Base-by-base conservation (phyloP, 2,329 filamentous ascomycete species). In the Penicillium sp. region DNA sequence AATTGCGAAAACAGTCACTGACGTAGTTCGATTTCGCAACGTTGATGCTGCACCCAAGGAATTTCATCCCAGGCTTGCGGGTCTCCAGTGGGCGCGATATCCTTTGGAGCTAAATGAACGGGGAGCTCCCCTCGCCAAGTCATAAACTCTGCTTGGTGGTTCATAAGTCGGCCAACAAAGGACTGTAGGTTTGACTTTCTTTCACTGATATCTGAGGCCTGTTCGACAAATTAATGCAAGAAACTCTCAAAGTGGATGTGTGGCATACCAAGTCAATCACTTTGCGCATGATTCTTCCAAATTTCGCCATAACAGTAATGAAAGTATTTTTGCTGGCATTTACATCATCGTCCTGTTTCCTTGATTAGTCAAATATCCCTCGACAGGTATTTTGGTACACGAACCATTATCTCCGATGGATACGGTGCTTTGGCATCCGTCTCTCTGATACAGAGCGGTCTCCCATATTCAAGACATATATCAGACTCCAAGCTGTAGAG, bases 71-170 rank as follows among this genome's bases (percentile, higher is more conserved):
- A 37, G 15, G 15, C n/a, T 37, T 18, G 33, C 7, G n/a, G 3
- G 33, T 18, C 7, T n/a, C 7, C 33, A 4, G 15, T 37, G 33
- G 6, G 6, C 5, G 7, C 18, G 8, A 12, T 33, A 11, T 54
- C 29, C 3, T 35, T 37, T 7, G 51, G 37, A 3, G 55, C 51
- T 15, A 57, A 37, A 35, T 57, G 55, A 2, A n/a, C 25, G 6
- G 55, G 48, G 4, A 57, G 52, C 6, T 57, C 48, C 12, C 41
- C 51, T 25, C 51, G 26, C 55, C 55, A 57, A 2, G 55, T 54
- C 55, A 57, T 57, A 4, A 57, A 43, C 41, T 57, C 55, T 15
- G 55, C 55, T 49, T 57, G 55, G 27, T 44, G 55, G 25, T 57
- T 57, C 55, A 57, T 57, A 37, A 57, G 41, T 4, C 55, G 43